Evolutionary conservation across 2,329 filamentous ascomycete genomes (phyloP).

Genomic region (Trichoderma polysporum): DNA sequence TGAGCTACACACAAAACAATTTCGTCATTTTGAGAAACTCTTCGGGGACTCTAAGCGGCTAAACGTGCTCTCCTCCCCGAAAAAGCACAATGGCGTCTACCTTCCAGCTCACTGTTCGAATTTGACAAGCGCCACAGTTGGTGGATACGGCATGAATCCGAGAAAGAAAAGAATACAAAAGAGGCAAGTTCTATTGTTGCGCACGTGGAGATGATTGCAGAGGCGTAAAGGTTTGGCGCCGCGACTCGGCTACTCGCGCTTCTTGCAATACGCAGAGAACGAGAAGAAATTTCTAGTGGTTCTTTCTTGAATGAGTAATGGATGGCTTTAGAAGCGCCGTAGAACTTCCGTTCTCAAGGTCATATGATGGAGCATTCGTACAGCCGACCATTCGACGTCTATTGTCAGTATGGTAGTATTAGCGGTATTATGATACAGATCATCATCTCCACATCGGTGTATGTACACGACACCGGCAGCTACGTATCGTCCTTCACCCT

Average conservation of each 20-base stretch:
- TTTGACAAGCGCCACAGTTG: constrained; percentile 12
- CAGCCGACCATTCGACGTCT: background rate
- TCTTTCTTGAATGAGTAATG: background rate
- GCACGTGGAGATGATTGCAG: constrained; percentile 9
- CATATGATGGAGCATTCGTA: background rate
- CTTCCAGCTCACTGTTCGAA: background rate
- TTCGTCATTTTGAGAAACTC: background rate
- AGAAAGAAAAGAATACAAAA: background rate
- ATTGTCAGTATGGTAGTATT: background rate
- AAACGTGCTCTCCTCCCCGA: background rate
- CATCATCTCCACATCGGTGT: background rate
- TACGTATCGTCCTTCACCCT: background rate
- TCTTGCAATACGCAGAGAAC: background rate
- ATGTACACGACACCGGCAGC: background rate
- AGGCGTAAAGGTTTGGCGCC: constrained; percentile 8
- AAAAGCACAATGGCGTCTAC: background rate
- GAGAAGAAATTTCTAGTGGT: background rate
- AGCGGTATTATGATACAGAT: background rate
- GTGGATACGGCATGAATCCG: background rate
- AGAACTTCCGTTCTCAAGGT: background rate
- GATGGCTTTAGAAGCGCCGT: constrained; percentile 1
- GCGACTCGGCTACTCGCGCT: constrained; percentile 1
- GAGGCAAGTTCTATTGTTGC: background rate
- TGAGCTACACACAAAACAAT: background rate
- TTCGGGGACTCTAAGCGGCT: background rate